Percentiles rank a stretch among this genome's conserved stretches.
These are phyloP conservation scores for Solanum sitiens DNA, from an alignment of 257 asterid species.

Conservation along the genomic window DNA sequence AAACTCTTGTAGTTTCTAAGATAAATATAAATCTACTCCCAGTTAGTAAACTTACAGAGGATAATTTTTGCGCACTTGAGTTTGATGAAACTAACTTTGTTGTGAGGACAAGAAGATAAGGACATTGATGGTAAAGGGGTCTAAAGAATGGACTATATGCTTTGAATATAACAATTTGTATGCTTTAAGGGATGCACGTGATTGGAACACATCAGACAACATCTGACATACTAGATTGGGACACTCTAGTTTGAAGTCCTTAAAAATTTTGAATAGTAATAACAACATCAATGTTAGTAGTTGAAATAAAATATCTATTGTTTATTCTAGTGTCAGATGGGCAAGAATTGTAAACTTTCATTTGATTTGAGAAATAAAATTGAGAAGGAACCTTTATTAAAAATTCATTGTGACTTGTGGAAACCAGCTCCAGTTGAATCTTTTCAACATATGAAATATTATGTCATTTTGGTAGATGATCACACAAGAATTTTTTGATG, in stretches of 20 bases:
- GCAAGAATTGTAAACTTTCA: background rate
- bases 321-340: background rate
- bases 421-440: background rate
- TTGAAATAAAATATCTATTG: background rate
- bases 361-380: background rate
- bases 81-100: background rate
- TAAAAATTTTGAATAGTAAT: background rate
- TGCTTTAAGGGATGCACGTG: background rate
- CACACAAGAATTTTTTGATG: background rate
- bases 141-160: background rate
- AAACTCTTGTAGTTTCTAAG: background rate
- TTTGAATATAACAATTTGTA: background rate
- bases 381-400: too few species aligned
- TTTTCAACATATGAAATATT: background rate
- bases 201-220: too few species aligned
- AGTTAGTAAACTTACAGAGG: background rate
- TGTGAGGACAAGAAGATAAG: background rate
- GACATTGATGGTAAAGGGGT: background rate
- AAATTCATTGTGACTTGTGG: background rate
- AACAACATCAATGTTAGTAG: background rate
- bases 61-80: background rate
- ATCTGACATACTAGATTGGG: background rate
- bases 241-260: background rate
- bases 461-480: background rate
- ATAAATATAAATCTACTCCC: background rate